A percentile compares a stretch with the other conserved stretches of the same genome.
Evolutionary conservation across 2,329 filamentous ascomycete species (phyloP).

Genomic region (Herpotrichia juniperi): DNA sequence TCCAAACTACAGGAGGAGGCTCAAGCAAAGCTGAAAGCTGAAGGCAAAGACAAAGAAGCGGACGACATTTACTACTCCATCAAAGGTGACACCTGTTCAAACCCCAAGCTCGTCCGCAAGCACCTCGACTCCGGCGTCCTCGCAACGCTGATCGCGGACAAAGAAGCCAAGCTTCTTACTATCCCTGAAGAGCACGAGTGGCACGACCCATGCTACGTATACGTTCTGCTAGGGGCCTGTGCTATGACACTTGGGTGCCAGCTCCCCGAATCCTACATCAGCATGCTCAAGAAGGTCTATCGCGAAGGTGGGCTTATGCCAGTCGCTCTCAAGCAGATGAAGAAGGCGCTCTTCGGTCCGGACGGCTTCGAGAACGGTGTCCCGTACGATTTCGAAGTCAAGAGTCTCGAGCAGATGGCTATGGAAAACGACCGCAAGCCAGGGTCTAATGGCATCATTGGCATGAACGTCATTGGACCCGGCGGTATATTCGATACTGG

Average conservation of each 20-base stretch:
- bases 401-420: constrained; percentile 16
- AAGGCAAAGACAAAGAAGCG: constrained; percentile 11
- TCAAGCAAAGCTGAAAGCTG: constrained; percentile 15
- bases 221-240: constrained; percentile 25
- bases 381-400: constrained; percentile 25
- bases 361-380: constrained; percentile 19
- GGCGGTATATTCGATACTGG: constrained; percentile 20
- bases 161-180: constrained; percentile 17
- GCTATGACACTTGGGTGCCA: constrained; percentile 24
- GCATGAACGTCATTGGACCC: constrained; percentile 20
- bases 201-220: constrained; percentile 20
- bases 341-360: constrained; percentile 25
- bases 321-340: constrained; percentile 21
- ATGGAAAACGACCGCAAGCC: constrained; percentile 8
- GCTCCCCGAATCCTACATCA: constrained; percentile 12
- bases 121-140: constrained; percentile 24
- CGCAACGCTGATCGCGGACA: constrained; percentile 14
- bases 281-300: constrained; percentile 25
- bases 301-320: constrained; percentile 21
- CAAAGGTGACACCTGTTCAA: constrained; percentile 9
- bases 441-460: neutral
- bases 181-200: neutral
- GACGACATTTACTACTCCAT: constrained; percentile 18
- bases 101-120: constrained; percentile 20
- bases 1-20: constrained; percentile 15